Evolutionary conservation across 805 yeast genomes (phyloP), one percentile per base, ranked within the genome.

Genomic region (Brettanomyces nanus): DNA sequence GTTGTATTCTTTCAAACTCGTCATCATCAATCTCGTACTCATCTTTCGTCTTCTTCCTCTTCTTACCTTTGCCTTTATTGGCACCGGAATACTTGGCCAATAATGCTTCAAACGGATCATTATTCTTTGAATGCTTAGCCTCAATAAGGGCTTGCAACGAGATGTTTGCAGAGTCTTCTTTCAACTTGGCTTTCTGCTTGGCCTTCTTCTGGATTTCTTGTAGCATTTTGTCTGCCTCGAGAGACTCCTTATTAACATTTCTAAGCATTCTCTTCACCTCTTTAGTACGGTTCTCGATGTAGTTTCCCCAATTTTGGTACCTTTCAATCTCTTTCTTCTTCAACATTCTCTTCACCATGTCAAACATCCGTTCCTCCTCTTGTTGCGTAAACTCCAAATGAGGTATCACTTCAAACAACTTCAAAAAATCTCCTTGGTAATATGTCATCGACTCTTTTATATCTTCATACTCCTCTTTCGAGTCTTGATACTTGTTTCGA

Each of bases 391-490:
- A 68, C 44, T 81, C 87, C 37, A 83, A 67, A 58, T 87, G 95
- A 7, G 92, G 82, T 3, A 87, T 79, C 25, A 68, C 66, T 53
- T 85, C 95, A 52, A 86, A 82, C 5, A 86, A 61, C 36, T 66
- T 64, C 33, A 79, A 63, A 48, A 86, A 73, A 48, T 84, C 85
- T 4, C 95, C 95, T 11, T 74, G 69, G 32, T 68, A 67, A 46
- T 66, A 73, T 6, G 65, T 56, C 61, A 80, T 80, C 35, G 70
- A 66, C 33, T 73, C 70, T 31, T 75, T 41, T n/a, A 87, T 68
- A 51, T 87, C 95, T 4, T 61, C 62, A 33, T 50, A 54, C 45
- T 80, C 87, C 46, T 78, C 84, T 4, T 48, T 50, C n/a, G 78
- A 68, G 4, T 66, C 71, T 48, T 80, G 85, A 51, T 86, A 86